These are phyloP conservation scores for Eryngium alpinum DNA, from an alignment of 140 eudicot species.

Conservation along the genomic window DNA sequence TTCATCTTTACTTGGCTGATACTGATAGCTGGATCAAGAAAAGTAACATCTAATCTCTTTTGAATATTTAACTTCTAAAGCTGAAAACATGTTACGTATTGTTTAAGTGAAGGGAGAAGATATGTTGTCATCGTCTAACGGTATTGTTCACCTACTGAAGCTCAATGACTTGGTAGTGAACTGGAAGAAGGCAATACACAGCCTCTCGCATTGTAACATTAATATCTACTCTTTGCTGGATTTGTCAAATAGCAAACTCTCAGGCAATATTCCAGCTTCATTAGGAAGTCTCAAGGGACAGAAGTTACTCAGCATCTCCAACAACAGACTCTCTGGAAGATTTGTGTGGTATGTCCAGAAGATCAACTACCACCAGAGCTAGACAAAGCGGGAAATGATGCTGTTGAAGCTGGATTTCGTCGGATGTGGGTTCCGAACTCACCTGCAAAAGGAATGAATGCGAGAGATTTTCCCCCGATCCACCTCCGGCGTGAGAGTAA, in stretches of 20 bases:
- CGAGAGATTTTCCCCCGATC: too few species aligned
- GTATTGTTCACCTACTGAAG: constrained; percentile 9
- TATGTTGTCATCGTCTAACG: not conserved
- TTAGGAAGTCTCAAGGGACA: constrained; percentile 45
- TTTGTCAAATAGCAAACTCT: constrained; percentile 39
- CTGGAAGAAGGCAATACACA: constrained; percentile 44
- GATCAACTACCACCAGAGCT: constrained; percentile 15
- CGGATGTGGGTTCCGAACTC: too few species aligned
- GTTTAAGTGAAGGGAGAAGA: too few species aligned
- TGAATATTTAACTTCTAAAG: too few species aligned
- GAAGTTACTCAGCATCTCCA: constrained; percentile 48
- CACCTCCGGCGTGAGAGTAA: too few species aligned
- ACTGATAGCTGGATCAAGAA: too few species aligned
- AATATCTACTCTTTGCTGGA: constrained; percentile 44
- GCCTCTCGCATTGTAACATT: constrained; percentile 25
- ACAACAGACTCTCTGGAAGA: constrained; percentile 40
- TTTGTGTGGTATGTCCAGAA: constrained; percentile 29
- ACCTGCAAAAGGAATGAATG: too few species aligned
- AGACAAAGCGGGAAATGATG: constrained; percentile 7
- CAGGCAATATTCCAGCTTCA: constrained; percentile 38
- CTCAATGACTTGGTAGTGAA: constrained; percentile 38
- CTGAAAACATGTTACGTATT: too few species aligned
- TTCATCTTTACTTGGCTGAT: too few species aligned
- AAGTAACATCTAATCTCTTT: too few species aligned
- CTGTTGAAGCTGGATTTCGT: too few species aligned